Evolutionary conservation across 2,329 filamentous ascomycete species (phyloP), one percentile per base, ranked within the genome.

Genomic region (Alternaria dauci): DNA sequence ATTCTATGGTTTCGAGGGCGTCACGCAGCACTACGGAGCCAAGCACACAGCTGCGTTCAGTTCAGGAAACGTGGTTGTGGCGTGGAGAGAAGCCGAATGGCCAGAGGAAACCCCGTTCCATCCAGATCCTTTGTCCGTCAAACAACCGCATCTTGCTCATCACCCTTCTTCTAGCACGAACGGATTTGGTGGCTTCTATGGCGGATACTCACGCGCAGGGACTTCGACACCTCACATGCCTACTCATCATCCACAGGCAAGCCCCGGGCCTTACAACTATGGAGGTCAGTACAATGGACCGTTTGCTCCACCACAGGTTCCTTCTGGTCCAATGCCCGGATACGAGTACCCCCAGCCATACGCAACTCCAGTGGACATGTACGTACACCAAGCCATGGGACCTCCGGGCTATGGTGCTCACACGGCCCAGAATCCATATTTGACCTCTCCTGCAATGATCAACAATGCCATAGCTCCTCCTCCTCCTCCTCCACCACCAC

Each of bases 1-100:
- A 74, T 86, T 85, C 57, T 94, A 91, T 69, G 89, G 88, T 0
- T 91, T 95, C 65, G 91, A 94, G 77, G 89, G 89, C 8, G 87
- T 94, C 28, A 86, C 94, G 46, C 92, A 95, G 73, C 92, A 96
- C 76, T 94, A 89, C 73, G 91, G 91, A 58, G 91, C 91, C 41
- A 95, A 94, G 76, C 92, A 95, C 74, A 93, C 91, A 43, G 87
- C 77, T 58, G 78, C 82, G 14, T 87, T 94, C 58, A 93, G 90
- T 74, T 77, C 85, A 57, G 91, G 91, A 50, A 92, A 87, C 69
- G 81, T 91, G 47, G 87, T 93, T 43, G 90, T 94, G 16, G 84
- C 90, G 71, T 96, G 92, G 92, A 88, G 80, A 73, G 80, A 89
- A 74, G 87, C 91, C 3, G 89, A 93, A 74, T 96, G 92, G 92